phyloP scores from a whole-genome alignment of 495 filamentous ascomycete species.

The Elaphomyces granulatus region DNA sequence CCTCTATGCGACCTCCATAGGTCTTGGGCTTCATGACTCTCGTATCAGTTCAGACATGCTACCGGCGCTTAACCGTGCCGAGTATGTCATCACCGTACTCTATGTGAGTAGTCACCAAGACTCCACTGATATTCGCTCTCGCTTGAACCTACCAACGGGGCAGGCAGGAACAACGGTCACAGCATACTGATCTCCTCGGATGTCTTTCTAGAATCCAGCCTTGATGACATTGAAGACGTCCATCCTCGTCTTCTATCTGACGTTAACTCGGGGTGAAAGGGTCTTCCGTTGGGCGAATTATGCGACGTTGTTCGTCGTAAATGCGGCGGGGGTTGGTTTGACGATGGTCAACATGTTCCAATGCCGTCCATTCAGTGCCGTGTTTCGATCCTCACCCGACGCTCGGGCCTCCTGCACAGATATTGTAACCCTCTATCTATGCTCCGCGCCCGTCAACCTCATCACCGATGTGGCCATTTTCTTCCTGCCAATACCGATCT shows the following conservation, averaged over 20 bases:
- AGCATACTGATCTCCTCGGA: too few relatives aligned
- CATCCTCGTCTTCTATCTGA: conserved; percentile 80
- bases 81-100: conserved; percentile 72
- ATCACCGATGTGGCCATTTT: conserved; percentile 73
- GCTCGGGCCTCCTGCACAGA: conserved; percentile 45
- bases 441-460: conserved; percentile 71
- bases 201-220: conserved; percentile 60
- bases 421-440: conserved; percentile 69
- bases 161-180: too few relatives aligned
- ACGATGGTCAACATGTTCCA: conserved; percentile 83
- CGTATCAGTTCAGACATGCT: conserved; percentile 39
- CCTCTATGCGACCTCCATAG: conserved; percentile 52
- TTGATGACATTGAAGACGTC: conserved; percentile 67
- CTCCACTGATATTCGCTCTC: conserved; percentile 10
- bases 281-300: conserved; percentile 58
- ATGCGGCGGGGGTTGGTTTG: conserved; percentile 59
- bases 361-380: conserved; percentile 58
- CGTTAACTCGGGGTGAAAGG: conserved; percentile 58
- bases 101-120: conserved; percentile 44
- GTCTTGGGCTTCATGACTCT: conserved; percentile 61
- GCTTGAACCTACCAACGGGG: too few relatives aligned
- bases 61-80: conserved; percentile 43
- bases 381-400: conserved; percentile 35
- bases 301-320: conserved; percentile 56
- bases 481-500: conserved; percentile 71